Evolutionary conservation across 2,329 filamentous ascomycete species (phyloP), one percentile per base, ranked within the genome.

Genomic region (Cladophialophora exuberans): DNA sequence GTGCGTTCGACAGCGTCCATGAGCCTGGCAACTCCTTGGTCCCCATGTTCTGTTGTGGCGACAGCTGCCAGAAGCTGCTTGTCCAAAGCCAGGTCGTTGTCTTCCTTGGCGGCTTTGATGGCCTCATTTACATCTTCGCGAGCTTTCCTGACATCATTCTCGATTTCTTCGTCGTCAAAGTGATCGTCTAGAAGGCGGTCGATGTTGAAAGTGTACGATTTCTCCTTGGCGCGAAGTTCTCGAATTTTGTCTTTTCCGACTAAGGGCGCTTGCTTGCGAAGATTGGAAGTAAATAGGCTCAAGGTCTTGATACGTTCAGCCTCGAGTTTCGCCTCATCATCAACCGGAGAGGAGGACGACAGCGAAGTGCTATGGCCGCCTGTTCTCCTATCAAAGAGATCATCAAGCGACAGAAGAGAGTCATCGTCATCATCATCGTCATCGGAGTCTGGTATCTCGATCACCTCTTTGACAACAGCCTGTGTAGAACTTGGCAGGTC

Each of bases 341-440:
- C 23, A 28, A 60, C 49, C 1, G 60, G 54, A 15, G 60, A 48
- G 15, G 60, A 48, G 15, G 62, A 63, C 18, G 59, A 61, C 13
- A 47, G 7, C 3, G 57, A 46, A 25, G 56, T 52, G 3, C 15
- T 41, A 25, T 48, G 33, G 6, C 52, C 50, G 36, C 60, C 56
- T 25, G 60, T 56, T 11, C 62, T 53, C 18, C 69, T 66, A 38
- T 80, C 76, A 4, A 80, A 78, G 11, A 86, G 75, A 23, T 80
- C 78, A 55, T 80, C 79, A 17, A 83, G 65, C 1, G 77, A 80
- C 47, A 72, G 76, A 54, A 81, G 75, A 0, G 86, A 86, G 44
- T 82, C 79, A 23, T 79, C 80, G 15, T 81, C 81, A n/a, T 79
- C 80, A 15, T 81, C 81, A n/a, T 88, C 87, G 7, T 87, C 86